phyloP scores from a whole-genome alignment of 108 stramenopile genomes.

The Skeletonema grethae region DNA sequence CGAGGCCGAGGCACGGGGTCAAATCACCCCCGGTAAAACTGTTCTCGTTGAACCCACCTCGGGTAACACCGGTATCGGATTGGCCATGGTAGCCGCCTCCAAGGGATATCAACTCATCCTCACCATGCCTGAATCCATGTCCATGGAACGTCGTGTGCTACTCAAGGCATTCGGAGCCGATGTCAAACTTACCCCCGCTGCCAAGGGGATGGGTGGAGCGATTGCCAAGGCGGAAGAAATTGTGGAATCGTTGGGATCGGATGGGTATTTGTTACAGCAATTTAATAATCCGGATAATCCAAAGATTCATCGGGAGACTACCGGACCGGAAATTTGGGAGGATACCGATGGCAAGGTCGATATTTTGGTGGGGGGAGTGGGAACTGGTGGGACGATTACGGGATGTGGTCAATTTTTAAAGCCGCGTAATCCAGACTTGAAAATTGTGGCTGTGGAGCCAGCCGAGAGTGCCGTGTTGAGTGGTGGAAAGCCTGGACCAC shows the following conservation, averaged over 20 bases:
- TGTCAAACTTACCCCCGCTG: slow-evolving; percentile 76
- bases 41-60: slow-evolving; percentile 88
- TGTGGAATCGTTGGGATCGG: slow-evolving; percentile 47
- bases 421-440: slow-evolving; percentile 66
- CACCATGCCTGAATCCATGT: slow-evolving; percentile 92
- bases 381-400: slow-evolving; percentile 85
- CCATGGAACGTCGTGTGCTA: slow-evolving; percentile 86
- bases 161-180: slow-evolving; percentile 83
- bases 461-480: slow-evolving; percentile 67
- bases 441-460: slow-evolving; percentile 81
- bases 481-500: slow-evolving; percentile 80
- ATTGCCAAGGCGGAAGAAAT: slow-evolving; percentile 78
- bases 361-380: slow-evolving; percentile 85
- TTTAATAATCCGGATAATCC: slow-evolving; percentile 96
- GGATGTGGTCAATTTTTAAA: slow-evolving; percentile 78
- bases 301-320: slow-evolving; percentile 83
- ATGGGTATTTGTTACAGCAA: slow-evolving; percentile 83
- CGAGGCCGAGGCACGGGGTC: slow-evolving; percentile 85
- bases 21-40: slow-evolving; percentile 75
- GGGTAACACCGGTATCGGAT: slow-evolving; percentile 90
- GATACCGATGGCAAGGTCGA: slow-evolving; percentile 83
- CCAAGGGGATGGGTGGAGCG: slow-evolving; percentile 87
- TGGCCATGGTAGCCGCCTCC: slow-evolving; percentile 90
- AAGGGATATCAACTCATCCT: slow-evolving; percentile 87
- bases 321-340: slow-evolving; percentile 81